phyloP scores from a whole-genome alignment of 148 eudicot genomes.

The Fagopyrum tataricum region DNA sequence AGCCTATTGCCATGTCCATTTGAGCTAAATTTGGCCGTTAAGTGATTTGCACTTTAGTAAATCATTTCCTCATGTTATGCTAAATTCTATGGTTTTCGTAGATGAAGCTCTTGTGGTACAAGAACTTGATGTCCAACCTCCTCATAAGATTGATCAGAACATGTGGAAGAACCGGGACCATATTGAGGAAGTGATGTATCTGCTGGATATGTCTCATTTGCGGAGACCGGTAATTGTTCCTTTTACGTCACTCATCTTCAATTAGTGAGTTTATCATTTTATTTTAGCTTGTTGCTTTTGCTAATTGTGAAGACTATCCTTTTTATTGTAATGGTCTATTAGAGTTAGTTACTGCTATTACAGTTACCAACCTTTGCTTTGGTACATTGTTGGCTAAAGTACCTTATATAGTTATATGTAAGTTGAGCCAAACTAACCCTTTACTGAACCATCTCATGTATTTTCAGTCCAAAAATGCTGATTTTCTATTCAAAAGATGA shows the following conservation, averaged over 20 bases:
- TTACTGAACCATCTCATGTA: too few relatives aligned
- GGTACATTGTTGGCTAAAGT: too few relatives aligned
- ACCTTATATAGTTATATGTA: too few relatives aligned
- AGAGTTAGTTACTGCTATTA: not conserved
- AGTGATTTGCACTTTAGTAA: not conserved
- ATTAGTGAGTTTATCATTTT: not conserved
- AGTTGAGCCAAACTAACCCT: not conserved
- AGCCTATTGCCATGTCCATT: not conserved
- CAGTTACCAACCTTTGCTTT: too few relatives aligned
- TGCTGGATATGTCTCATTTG: conserved; percentile 68
- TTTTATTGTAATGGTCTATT: not conserved
- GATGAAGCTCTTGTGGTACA: conserved; percentile 47
- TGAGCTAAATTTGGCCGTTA: not conserved
- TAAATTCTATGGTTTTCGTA: conserved; percentile 18
- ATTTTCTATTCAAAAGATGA: too few relatives aligned
- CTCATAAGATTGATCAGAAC: conserved; percentile 93
- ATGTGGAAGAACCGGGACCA: conserved; percentile 98
- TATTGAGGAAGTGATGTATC: conserved; percentile 71
- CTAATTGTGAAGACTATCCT: not conserved
- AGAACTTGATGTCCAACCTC: conserved; percentile 63
- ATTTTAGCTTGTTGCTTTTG: not conserved
- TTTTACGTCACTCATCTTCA: not conserved
- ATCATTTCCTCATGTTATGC: not conserved
- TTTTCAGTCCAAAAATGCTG: too few relatives aligned
- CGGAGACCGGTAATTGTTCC: conserved; percentile 43